Base-by-base conservation (phyloP, 768 basidiomycete species). In the Kwoniella pini region DNA sequence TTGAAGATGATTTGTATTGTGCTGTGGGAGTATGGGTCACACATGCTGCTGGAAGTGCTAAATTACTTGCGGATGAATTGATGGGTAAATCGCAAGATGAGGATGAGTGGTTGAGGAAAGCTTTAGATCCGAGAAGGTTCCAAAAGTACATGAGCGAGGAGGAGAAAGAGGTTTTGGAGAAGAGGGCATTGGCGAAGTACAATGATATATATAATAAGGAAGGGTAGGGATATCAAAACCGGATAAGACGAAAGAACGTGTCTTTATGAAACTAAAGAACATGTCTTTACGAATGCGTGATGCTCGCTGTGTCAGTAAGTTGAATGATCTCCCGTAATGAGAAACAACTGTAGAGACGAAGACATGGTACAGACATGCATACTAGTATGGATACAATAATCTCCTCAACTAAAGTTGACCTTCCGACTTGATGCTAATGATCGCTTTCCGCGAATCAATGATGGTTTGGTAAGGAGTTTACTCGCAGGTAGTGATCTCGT, bases 401-500 rank as follows among this genome's bases (percentile, higher is more conserved):
- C n/a, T n/a, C n/a, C n/a, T n/a, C n/a, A n/a, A n/a, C n/a, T n/a
- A n/a, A n/a, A n/a, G n/a, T n/a, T n/a, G n/a, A 33, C 21, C 36
- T 19, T 21, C 31, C n/a, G n/a, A 52, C 38, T 33, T 21, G 36
- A 28, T 52, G n/a, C 51, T 52, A 13, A 36, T 15, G 33, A 36
- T 15, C 33, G 33, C 51, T 10, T 21, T 38, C 51, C 13, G 19
- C 22, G 19, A n/a, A 27, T 48, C 26, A 24, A 26, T 4, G 26
- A 15, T 1, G 26, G 19, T 42, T 6, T 28, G 26, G 12, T 12
- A 42, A 40, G 43, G 7, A 36, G 15, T 53, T 55, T 71, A 70
- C 48, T 68, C 64, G 62, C 69, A 71, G 26, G 67, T 68, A 27
- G 48, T 59, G 64, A 77, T 67, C 15, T 46, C 59, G 68, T 73